phyloP scores from a whole-genome alignment of 371 early-diverging fungal species.

The Rhizopus delemar region DNA sequence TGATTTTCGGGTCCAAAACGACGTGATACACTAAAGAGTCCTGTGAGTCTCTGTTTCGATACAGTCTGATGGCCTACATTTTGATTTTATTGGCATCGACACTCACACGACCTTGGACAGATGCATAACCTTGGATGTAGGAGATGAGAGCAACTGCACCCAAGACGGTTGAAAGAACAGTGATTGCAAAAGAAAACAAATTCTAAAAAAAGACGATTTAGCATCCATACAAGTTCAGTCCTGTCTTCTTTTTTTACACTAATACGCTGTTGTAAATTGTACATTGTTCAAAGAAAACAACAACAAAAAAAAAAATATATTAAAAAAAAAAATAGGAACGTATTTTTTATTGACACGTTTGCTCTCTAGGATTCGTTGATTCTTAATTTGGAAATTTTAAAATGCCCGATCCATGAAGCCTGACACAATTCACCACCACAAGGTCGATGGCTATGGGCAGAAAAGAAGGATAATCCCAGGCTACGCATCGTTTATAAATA shows the following conservation, averaged over 20 bases:
- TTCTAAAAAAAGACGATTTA: slow-evolving; percentile 26
- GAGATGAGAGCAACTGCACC: slow-evolving; percentile 56
- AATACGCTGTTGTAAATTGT: slow-evolving; percentile 59
- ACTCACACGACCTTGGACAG: slow-evolving; percentile 30
- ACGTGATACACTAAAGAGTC: slow-evolving; percentile 47
- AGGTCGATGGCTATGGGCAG: no score
- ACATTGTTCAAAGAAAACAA: slow-evolving; percentile 40
- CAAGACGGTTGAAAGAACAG: slow-evolving; percentile 62
- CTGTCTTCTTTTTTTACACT: slow-evolving; percentile 40
- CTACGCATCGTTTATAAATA: no score
- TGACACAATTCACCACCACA: no score
- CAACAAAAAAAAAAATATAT: not conserved
- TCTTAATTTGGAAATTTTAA: no score
- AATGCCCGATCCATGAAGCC: no score
- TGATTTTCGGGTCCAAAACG: slow-evolving; percentile 64
- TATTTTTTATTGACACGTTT: no score
- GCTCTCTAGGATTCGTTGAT: no score
- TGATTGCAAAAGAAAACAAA: slow-evolving; percentile 68
- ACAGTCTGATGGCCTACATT: slow-evolving; percentile 46
- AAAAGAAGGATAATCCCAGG: no score
- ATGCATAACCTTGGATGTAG: slow-evolving; percentile 48
- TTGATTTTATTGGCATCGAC: slow-evolving; percentile 55
- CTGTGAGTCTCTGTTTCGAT: not conserved
- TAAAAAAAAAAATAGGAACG: not conserved
- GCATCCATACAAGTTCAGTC: no score